phyloP scores from a whole-genome alignment of 2,329 filamentous ascomycete species.

The Fusarium sp. region DNA sequence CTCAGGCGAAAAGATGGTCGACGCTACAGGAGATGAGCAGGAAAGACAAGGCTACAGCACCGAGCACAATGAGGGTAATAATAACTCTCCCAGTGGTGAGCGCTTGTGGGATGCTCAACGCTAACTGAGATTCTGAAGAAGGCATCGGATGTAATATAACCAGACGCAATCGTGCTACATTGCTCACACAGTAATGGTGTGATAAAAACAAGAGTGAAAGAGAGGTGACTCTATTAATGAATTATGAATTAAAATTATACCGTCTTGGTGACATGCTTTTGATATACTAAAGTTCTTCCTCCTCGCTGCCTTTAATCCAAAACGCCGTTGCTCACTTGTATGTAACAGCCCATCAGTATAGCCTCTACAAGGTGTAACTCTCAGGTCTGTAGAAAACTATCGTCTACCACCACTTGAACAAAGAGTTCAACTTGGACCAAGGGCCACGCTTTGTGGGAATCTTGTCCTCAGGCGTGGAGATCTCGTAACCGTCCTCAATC shows the following conservation, averaged over 20 bases:
- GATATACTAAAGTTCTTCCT: slow-evolving; percentile 17
- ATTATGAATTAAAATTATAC: slow-evolving; percentile 17
- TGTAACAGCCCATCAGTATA: background rate
- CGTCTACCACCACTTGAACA: slow-evolving; percentile 33
- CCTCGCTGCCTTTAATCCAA: slow-evolving; percentile 7
- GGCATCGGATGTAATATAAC: too few relatives aligned
- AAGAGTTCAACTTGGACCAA: slow-evolving; percentile 25
- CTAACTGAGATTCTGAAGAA: too few relatives aligned
- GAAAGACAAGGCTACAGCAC: too few relatives aligned
- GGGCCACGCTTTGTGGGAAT: slow-evolving; percentile 37
- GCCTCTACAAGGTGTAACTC: background rate
- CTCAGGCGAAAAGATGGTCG: too few relatives aligned
- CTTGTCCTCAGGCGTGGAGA: slow-evolving; percentile 37
- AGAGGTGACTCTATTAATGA: background rate
- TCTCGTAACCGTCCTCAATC: slow-evolving; percentile 39
- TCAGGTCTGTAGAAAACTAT: background rate
- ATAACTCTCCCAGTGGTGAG: too few relatives aligned
- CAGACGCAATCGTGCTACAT: background rate
- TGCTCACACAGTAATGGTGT: background rate
- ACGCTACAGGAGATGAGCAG: too few relatives aligned
- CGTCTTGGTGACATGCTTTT: slow-evolving; percentile 9
- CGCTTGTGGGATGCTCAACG: too few relatives aligned
- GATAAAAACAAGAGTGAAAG: background rate
- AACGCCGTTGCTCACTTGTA: slow-evolving; percentile 11
- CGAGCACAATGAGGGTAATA: too few relatives aligned